Evolutionary conservation across 768 basidiomycete genomes (phyloP).

Genomic region (Cystoderma amianthinum): DNA sequence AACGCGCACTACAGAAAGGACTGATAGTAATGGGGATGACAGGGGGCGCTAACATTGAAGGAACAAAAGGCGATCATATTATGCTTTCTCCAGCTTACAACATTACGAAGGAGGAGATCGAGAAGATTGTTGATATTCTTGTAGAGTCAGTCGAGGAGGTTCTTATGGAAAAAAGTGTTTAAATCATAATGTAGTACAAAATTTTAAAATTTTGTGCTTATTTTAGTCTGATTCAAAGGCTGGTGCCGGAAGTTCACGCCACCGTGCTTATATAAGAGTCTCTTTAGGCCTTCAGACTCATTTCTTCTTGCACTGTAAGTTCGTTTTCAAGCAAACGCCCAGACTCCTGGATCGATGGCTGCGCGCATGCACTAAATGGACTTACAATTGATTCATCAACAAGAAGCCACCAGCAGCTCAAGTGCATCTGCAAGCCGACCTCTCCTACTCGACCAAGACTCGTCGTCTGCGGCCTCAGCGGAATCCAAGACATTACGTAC

Average conservation of each 20-base stretch:
- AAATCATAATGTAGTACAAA: slow-evolving; percentile 11
- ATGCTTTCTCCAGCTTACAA: slow-evolving; percentile 81
- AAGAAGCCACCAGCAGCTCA: slow-evolving; percentile 68
- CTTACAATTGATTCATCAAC: slow-evolving; percentile 68
- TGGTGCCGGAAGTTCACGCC: slow-evolving; percentile 18
- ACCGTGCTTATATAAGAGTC: slow-evolving; percentile 43
- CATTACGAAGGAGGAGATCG: slow-evolving; percentile 61
- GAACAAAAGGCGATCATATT: slow-evolving; percentile 62
- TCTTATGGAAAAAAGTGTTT: slow-evolving; percentile 28
- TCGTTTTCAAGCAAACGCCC: slow-evolving; percentile 22
- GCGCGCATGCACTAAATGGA: slow-evolving; percentile 88
- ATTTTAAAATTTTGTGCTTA: no score
- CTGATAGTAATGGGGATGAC: slow-evolving; percentile 70
- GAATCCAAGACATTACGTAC: slow-evolving; percentile 60
- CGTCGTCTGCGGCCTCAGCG: slow-evolving; percentile 27
- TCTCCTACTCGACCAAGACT: slow-evolving; percentile 33
- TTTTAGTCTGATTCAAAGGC: no score
- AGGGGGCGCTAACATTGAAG: slow-evolving; percentile 64
- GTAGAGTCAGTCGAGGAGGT: slow-evolving; percentile 64
- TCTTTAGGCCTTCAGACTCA: slow-evolving; percentile 25
- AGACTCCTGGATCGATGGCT: slow-evolving; percentile 70
- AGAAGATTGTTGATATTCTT: slow-evolving; percentile 59
- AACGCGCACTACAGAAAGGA: slow-evolving; percentile 57
- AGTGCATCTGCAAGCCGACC: slow-evolving; percentile 41
- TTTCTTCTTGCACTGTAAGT: slow-evolving; percentile 23